These are phyloP conservation scores for Tephrocybe sp. DNA, from an alignment of 768 basidiomycete species.

Conservation along the genomic window DNA sequence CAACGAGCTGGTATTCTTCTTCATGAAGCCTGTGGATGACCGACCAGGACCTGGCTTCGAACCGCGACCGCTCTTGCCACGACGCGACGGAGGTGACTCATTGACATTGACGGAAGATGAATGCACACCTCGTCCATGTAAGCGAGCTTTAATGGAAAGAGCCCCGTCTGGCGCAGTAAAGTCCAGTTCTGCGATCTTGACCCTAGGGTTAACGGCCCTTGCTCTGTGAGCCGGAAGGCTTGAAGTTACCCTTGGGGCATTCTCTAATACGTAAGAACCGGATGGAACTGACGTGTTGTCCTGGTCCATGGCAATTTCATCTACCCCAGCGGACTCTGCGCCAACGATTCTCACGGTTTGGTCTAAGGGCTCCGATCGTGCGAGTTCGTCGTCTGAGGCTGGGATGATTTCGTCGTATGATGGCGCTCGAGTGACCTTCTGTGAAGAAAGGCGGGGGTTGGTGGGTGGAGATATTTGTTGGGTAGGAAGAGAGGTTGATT, in stretches of 20 bases:
- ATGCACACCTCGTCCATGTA: constrained; percentile 28
- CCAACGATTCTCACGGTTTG: neutral
- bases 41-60: constrained; percentile 50
- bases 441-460: constrained; percentile 7
- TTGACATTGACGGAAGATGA: constrained; percentile 12
- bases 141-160: constrained; percentile 49
- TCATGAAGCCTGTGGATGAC: constrained; percentile 41
- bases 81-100: neutral
- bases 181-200: constrained; percentile 47
- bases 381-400: constrained; percentile 34
- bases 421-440: constrained; percentile 23
- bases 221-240: constrained; percentile 41
- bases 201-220: constrained; percentile 49
- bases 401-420: constrained; percentile 27
- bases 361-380: neutral
- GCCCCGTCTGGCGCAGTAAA: constrained; percentile 32
- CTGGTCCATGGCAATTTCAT: neutral
- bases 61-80: constrained; percentile 8
- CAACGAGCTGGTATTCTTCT: constrained; percentile 47
- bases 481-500: neutral
- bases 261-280: neutral
- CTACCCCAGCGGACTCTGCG: neutral
- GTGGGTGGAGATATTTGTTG: constrained; percentile 18
- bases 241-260: neutral
- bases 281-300: neutral